Conservation (phyloP, 176 grass and related monocot species). For the Aegilops tauschii region DNA sequence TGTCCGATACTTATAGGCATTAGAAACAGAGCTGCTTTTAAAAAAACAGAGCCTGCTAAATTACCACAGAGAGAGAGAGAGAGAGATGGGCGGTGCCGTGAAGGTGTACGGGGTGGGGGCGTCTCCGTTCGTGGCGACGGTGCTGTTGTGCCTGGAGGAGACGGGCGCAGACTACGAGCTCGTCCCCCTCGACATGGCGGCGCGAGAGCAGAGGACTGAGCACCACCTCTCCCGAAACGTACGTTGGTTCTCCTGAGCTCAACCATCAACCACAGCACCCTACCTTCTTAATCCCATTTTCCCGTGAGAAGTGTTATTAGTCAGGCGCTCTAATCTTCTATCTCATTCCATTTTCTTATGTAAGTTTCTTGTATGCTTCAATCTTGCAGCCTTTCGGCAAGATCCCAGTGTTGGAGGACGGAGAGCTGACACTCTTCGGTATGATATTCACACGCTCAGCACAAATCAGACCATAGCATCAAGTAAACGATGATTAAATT, state of each 20-base stretch:
- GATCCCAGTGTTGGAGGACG: conserved; percentile 38
- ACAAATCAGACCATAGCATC: background rate
- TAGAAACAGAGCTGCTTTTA: no score
- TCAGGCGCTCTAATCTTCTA: background rate
- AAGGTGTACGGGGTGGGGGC: conserved; percentile 45
- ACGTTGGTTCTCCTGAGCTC: background rate
- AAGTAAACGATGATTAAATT: no score
- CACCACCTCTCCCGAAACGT: background rate
- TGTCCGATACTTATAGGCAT: no score
- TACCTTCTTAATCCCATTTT: no score
- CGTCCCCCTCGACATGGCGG: conserved; percentile 30
- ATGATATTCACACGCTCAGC: background rate
- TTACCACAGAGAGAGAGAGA: background rate
- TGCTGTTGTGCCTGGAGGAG: conserved; percentile 61
- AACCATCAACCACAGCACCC: background rate
- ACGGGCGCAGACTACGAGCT: conserved; percentile 39
- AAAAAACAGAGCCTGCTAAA: no score
- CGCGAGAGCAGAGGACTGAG: background rate
- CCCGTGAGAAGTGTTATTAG: background rate
- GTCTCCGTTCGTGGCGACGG: conserved; percentile 43
- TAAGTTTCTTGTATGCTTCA: background rate
- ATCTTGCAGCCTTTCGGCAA: conserved; percentile 9
- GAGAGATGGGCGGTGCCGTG: background rate
- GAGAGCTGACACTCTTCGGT: conserved; percentile 34
- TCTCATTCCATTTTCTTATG: background rate